Evolutionary conservation across 129 eudicot species (phyloP).

Genomic region (Centella asiatica): DNA sequence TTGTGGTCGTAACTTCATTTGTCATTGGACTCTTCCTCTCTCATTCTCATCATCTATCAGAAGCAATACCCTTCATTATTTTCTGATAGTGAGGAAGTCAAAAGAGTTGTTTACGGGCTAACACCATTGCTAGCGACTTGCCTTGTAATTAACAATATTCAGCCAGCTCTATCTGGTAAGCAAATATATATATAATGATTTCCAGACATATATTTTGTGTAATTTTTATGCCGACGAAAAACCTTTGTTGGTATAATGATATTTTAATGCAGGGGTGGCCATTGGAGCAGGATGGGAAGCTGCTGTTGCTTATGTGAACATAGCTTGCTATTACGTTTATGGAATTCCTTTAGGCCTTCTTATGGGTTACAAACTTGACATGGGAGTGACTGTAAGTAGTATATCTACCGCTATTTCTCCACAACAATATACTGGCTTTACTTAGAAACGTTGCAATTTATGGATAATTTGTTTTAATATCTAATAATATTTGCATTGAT

Average conservation of each 20-base stretch:
- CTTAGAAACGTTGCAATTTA: no score
- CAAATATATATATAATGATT: no score
- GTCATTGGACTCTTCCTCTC: constrained; percentile 19
- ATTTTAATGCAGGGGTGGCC: constrained; percentile 45
- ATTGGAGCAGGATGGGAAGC: constrained; percentile 86
- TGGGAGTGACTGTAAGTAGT: constrained; percentile 37
- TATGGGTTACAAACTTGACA: constrained; percentile 35
- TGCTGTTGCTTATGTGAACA: constrained; percentile 50
- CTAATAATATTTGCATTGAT: not conserved
- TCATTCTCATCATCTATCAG: constrained; percentile 24
- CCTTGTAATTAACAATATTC: constrained; percentile 32
- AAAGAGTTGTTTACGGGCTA: constrained; percentile 19
- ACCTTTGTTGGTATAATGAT: no score
- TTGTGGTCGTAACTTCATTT: constrained; percentile 24
- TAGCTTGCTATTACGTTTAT: constrained; percentile 42
- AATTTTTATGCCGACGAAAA: not conserved
- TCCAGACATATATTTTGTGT: no score
- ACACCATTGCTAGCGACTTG: constrained; percentile 37
- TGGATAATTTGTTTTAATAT: not conserved
- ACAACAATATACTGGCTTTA: no score
- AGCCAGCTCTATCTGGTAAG: constrained; percentile 40
- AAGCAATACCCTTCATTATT: constrained; percentile 30
- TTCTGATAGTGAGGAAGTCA: constrained; percentile 21
- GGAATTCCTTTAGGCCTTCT: constrained; percentile 51
- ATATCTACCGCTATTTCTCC: no score